Conservation (phyloP, 306 rosid genomes). For the Pterocarpus macrocarpus region DNA sequence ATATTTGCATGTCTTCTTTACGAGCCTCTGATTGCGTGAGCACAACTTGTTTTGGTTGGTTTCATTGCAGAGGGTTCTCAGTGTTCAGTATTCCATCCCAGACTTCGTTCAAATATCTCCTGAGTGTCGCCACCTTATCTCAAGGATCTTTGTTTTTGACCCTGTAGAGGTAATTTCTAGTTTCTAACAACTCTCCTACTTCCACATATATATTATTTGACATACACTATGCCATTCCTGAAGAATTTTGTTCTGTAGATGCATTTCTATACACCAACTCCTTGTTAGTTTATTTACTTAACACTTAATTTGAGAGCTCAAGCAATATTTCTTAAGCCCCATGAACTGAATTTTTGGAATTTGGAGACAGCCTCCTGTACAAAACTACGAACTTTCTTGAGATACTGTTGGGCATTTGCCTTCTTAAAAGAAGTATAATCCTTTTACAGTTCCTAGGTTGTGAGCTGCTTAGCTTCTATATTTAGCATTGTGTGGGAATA, state of each 20-base stretch:
- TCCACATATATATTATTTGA: conserved; percentile 6
- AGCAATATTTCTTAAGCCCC: neutral
- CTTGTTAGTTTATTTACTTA: neutral
- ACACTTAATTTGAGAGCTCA: neutral
- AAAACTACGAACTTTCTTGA: neutral
- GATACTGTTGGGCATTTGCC: neutral
- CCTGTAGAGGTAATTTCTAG: conserved; percentile 70
- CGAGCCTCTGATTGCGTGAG: conserved; percentile 44
- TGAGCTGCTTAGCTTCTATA: no score
- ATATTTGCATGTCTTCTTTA: conserved; percentile 24
- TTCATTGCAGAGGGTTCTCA: conserved; percentile 75
- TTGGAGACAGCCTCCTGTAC: neutral
- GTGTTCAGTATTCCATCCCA: conserved; percentile 88
- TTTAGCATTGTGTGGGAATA: neutral
- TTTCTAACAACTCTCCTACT: conserved; percentile 8
- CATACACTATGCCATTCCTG: neutral
- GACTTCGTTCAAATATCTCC: conserved; percentile 74
- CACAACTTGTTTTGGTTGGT: conserved; percentile 47
- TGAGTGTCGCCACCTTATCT: conserved; percentile 78
- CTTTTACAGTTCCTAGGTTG: neutral
- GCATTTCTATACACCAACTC: neutral
- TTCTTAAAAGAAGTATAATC: neutral
- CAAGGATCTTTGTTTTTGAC: conserved; percentile 83
- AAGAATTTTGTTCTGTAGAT: conserved; percentile 16
- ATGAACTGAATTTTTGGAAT: neutral